Evolutionary conservation across 2,329 filamentous ascomycete species (phyloP), one percentile per base, ranked within the genome.

Genomic region (Nigrospora sphaerica): DNA sequence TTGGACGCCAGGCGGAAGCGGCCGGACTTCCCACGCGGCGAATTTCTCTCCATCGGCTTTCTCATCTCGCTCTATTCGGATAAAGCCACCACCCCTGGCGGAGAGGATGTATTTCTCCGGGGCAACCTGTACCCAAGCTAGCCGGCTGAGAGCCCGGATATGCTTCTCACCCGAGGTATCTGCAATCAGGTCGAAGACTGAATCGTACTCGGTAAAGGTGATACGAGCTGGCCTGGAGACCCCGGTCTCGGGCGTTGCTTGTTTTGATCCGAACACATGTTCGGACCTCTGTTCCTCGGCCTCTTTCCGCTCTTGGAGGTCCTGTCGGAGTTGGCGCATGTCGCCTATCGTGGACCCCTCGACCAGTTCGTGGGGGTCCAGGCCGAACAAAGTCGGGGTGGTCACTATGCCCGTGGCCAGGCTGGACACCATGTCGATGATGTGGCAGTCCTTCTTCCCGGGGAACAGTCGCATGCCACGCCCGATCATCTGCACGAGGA

Each of bases 401-500:
- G 90, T 95, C 3, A 95, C 79, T 44, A 98, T 87, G 5, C 93
- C 93, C 0, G 83, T 86, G 44, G 83, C 81, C 18, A 97, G 71
- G 34, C 83, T 89, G 0, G 91, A 86, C 0, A 97, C 93, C 81
- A 98, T 90, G 64, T 98, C 93, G 58, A 98, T 95, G 49, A 98
- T 75, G 62, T 97, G 93, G 56, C 93, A 98, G 59, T 97, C 81
- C 35, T 83, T 70, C 65, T 98, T 98, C 12, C 79, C 86, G 1
- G 83, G 73, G 61, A 88, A 78, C 35, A 96, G 69, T 37, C 93
- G 81, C 81, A 98, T 87, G 5, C 93, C 93, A 57, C 93, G 80
- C 1, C 93, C 93, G 51, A 98, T 95, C 93, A 98, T 98, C 66
- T 98, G 93, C 1, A 97, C 82, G 1, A 98, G 78, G 3, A 98